Evolutionary conservation across 2,329 filamentous ascomycete species (phyloP).

Genomic region (Macrophomina pseudophaseolina): DNA sequence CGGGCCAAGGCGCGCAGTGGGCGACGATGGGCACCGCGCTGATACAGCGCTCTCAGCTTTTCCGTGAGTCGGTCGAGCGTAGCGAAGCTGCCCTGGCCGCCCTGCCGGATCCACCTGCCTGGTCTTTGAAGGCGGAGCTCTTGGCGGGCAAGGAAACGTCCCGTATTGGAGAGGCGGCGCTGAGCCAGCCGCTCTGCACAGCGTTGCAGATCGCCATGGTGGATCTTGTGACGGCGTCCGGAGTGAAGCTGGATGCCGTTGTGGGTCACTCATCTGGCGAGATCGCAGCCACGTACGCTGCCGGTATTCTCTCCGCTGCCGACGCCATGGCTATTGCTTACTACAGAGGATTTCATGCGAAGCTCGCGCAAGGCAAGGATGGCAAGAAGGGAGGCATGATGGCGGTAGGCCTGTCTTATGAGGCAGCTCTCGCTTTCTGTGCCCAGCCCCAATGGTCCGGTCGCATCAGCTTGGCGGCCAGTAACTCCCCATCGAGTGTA

Average conservation of each 20-base stretch:
- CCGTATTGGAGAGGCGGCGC: conserved; percentile 29
- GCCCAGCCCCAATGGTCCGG: conserved; percentile 29
- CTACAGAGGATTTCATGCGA: conserved; percentile 30
- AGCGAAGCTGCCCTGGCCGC: conserved; percentile 32
- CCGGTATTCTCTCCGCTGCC: conserved; percentile 34
- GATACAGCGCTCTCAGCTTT: conserved; percentile 32
- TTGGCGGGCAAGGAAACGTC: not conserved
- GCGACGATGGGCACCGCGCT: conserved; percentile 48
- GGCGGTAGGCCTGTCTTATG: conserved; percentile 31
- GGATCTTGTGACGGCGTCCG: conserved; percentile 33
- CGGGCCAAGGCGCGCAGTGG: conserved; percentile 53
- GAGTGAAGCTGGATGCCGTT: conserved; percentile 32
- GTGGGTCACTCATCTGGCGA: conserved; percentile 52
- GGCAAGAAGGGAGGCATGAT: conserved; percentile 41
- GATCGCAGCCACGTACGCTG: conserved; percentile 46
- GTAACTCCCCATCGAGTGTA: conserved; percentile 33
- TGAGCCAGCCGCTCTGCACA: conserved; percentile 44
- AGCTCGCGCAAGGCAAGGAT: conserved; percentile 16
- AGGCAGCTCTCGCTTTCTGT: not conserved
- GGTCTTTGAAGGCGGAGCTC: conserved; percentile 31
- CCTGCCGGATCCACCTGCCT: conserved; percentile 27
- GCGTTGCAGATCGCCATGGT: conserved; percentile 43
- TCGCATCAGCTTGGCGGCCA: conserved; percentile 33
- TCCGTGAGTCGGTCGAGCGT: conserved; percentile 31
- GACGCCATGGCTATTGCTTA: conserved; percentile 34